phyloP scores from a whole-genome alignment of 2,329 filamentous ascomycete genomes.

The Biscogniauxia mediterranea region DNA sequence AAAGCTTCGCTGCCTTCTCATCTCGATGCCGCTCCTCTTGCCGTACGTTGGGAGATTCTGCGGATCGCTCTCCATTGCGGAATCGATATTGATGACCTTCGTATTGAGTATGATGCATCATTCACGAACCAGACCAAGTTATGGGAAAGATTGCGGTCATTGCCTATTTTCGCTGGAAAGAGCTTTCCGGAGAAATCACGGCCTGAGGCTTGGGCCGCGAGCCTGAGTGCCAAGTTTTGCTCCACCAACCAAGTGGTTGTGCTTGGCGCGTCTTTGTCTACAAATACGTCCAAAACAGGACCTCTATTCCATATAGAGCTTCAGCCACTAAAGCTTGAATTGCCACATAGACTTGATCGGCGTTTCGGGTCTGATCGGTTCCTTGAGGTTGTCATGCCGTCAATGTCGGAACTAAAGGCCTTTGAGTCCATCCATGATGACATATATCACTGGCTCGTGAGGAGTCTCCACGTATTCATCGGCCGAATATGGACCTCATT shows the following conservation, averaged over 20 bases:
- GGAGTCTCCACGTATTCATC: constrained; percentile 40
- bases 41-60: constrained; percentile 52
- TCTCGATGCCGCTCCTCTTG: constrained; percentile 45
- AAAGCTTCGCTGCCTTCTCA: constrained; percentile 36
- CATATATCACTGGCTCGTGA: constrained; percentile 40
- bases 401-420: constrained; percentile 28
- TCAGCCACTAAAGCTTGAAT: constrained; percentile 47
- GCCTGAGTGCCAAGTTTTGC: constrained; percentile 36
- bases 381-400: constrained; percentile 53
- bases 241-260: constrained; percentile 38
- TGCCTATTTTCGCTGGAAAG: constrained; percentile 43
- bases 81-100: constrained; percentile 37
- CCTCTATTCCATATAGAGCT: constrained; percentile 48
- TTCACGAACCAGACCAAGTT: constrained; percentile 47
- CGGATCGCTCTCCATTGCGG: constrained; percentile 47
- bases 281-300: constrained; percentile 34
- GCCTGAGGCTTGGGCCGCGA: constrained; percentile 45
- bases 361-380: constrained; percentile 60
- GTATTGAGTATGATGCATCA: constrained; percentile 36
- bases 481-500: constrained; percentile 50
- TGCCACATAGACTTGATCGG: constrained; percentile 50
- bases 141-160: constrained; percentile 38
- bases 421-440: constrained; percentile 33
- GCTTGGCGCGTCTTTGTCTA: constrained; percentile 43
- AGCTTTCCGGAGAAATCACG: constrained; percentile 47